Conservation (phyloP, 2,329 filamentous ascomycete genomes). For the Fusarium torulosum region DNA sequence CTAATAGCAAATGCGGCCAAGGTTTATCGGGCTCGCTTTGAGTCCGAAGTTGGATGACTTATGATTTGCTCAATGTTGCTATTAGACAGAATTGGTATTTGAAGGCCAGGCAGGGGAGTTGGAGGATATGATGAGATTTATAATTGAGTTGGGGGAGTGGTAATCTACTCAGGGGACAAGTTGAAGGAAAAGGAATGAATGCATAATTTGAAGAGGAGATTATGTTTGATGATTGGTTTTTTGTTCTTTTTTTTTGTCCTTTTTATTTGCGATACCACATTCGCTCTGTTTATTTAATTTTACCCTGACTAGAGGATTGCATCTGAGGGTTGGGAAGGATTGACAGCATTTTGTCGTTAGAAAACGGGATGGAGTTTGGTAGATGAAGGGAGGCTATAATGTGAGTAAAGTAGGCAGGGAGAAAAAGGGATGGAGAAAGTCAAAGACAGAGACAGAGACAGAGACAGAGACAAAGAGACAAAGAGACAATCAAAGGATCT, state of each 20-base stretch:
- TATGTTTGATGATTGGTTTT: slow-evolving; percentile 41
- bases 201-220: slow-evolving; percentile 27
- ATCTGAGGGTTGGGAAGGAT: slow-evolving; percentile 27
- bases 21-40: slow-evolving; percentile 3
- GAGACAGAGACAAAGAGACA: neutral
- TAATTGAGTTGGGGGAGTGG: neutral
- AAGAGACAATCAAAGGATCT: neutral
- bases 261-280: slow-evolving; percentile 45
- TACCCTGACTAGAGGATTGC: slow-evolving; percentile 31
- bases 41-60: slow-evolving; percentile 12
- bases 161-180: slow-evolving; percentile 14
- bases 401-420: neutral
- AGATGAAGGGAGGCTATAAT: slow-evolving; percentile 21
- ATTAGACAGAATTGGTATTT: slow-evolving; percentile 1
- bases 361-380: slow-evolving; percentile 43
- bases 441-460: slow-evolving; percentile 1
- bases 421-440: neutral
- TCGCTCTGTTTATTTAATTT: slow-evolving; percentile 38
- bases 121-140: neutral
- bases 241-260: too few species aligned
- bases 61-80: slow-evolving; percentile 16
- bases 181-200: slow-evolving; percentile 10
- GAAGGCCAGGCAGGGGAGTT: neutral
- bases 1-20: slow-evolving; percentile 31
- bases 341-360: slow-evolving; percentile 38